phyloP scores from a whole-genome alignment of 2,329 filamentous ascomycete genomes.

The Bisporella sp. region DNA sequence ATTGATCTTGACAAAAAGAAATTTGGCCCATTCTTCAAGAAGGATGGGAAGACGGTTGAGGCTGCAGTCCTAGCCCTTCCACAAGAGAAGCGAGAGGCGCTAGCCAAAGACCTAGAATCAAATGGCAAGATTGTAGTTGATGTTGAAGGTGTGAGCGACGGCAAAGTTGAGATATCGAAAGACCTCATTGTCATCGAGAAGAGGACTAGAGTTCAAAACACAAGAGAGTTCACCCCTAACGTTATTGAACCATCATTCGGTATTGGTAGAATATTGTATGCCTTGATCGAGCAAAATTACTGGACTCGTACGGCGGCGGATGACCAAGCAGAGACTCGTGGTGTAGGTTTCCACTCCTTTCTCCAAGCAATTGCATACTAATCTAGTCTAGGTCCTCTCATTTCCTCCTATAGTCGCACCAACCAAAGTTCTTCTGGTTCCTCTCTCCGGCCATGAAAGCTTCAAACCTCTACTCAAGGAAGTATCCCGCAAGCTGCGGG shows the following conservation, averaged over 20 bases:
- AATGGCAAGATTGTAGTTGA: slow-evolving; percentile 71
- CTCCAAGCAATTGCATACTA: slow-evolving; percentile 3
- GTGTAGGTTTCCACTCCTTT: slow-evolving; percentile 48
- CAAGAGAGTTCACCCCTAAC: slow-evolving; percentile 88
- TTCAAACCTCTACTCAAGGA: slow-evolving; percentile 73
- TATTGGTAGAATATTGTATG: slow-evolving; percentile 91
- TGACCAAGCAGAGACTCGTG: slow-evolving; percentile 71
- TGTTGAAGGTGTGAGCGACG: slow-evolving; percentile 58
- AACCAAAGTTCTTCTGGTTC: slow-evolving; percentile 89
- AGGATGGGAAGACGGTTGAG: slow-evolving; percentile 83
- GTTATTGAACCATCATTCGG: slow-evolving; percentile 97
- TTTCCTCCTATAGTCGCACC: slow-evolving; percentile 78
- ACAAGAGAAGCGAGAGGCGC: slow-evolving; percentile 74
- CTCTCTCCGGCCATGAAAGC: slow-evolving; percentile 71
- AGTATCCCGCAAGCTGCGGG: slow-evolving; percentile 70
- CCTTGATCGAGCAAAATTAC: slow-evolving; percentile 89
- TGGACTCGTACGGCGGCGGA: slow-evolving; percentile 71
- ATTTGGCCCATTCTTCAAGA: slow-evolving; percentile 92
- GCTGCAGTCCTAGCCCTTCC: slow-evolving; percentile 59
- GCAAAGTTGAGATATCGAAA: slow-evolving; percentile 71
- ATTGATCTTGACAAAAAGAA: slow-evolving; percentile 90
- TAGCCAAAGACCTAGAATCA: slow-evolving; percentile 66
- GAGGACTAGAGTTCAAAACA: slow-evolving; percentile 73
- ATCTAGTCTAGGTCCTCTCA: slow-evolving; percentile 52
- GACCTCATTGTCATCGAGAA: slow-evolving; percentile 81